Percentiles rank a stretch among this genome's conserved stretches.
Evolutionary conservation across 257 asterid species (phyloP).

Genomic region (Gardenia jasminoides): DNA sequence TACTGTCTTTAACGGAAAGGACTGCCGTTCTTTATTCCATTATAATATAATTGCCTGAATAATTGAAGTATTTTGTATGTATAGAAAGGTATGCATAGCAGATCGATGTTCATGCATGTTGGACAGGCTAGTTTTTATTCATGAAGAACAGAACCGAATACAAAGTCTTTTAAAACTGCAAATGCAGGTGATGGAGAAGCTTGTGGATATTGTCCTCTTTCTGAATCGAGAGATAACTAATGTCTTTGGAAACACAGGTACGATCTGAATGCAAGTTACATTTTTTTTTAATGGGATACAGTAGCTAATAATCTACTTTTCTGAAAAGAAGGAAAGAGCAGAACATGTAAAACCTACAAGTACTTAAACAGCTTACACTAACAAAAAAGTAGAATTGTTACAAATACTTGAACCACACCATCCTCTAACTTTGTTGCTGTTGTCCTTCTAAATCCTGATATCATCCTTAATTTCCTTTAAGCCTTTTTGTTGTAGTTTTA

Average conservation of each 20-base stretch:
- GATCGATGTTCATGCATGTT: neutral
- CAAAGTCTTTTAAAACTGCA: neutral
- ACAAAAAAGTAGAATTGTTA: neutral
- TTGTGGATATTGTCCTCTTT: constrained; percentile 68
- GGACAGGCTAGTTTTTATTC: neutral
- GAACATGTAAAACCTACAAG: neutral
- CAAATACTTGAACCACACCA: neutral
- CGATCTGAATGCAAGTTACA: constrained; percentile 15
- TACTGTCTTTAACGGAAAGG: neutral
- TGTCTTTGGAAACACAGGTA: constrained; percentile 63
- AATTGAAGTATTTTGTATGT: neutral
- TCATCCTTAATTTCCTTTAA: neutral
- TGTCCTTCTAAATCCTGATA: neutral
- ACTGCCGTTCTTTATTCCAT: neutral
- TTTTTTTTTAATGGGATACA: neutral
- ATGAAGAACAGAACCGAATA: neutral
- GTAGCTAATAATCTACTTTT: neutral
- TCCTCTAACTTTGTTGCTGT: neutral
- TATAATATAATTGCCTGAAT: neutral
- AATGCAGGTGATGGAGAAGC: constrained; percentile 72
- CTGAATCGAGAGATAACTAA: constrained; percentile 66
- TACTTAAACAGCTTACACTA: neutral
- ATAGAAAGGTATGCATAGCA: neutral
- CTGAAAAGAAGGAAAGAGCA: neutral
- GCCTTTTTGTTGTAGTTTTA: neutral